phyloP scores from a whole-genome alignment of 441 rosid species.

The Dalechampia spathulata region DNA sequence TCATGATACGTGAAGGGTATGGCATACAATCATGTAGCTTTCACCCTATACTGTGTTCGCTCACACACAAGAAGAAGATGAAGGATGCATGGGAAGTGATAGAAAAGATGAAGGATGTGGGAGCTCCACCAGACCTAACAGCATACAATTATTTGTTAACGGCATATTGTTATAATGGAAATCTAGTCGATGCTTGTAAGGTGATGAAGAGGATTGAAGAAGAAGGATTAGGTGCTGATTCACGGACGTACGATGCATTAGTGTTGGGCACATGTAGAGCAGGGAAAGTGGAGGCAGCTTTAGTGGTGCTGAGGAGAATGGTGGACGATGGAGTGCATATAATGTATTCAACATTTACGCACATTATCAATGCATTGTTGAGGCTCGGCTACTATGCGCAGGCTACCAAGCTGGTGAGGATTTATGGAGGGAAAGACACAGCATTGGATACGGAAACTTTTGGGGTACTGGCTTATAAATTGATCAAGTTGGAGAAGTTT shows the following conservation, averaged over 20 bases:
- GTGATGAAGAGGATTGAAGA: slow-evolving; percentile 52
- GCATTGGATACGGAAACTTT: slow-evolving; percentile 41
- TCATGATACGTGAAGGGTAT: slow-evolving; percentile 28
- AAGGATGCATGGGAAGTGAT: slow-evolving; percentile 50
- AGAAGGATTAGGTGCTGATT: slow-evolving; percentile 33
- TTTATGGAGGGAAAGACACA: slow-evolving; percentile 34
- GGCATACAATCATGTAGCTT: slow-evolving; percentile 28
- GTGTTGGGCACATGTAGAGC: slow-evolving; percentile 58
- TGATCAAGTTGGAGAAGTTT: slow-evolving; percentile 28
- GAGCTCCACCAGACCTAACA: slow-evolving; percentile 36
- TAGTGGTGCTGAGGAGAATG: slow-evolving; percentile 59
- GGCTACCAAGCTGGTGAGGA: slow-evolving; percentile 52
- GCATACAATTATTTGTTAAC: slow-evolving; percentile 48
- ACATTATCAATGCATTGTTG: slow-evolving; percentile 42
- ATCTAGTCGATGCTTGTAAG: slow-evolving; percentile 32
- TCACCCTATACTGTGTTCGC: slow-evolving; percentile 44
- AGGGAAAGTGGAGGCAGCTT: slow-evolving; percentile 50
- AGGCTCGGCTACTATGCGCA: slow-evolving; percentile 29
- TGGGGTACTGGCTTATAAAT: slow-evolving; percentile 43
- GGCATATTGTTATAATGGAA: slow-evolving; percentile 34
- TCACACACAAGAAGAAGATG: slow-evolving; percentile 31
- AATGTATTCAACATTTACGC: slow-evolving; percentile 43
- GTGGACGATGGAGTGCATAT: slow-evolving; percentile 39
- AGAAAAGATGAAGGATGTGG: slow-evolving; percentile 29
- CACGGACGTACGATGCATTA: slow-evolving; percentile 62